Base-by-base conservation (phyloP, 345 rosid genomes). In the Zanthoxylum bungeanum region DNA sequence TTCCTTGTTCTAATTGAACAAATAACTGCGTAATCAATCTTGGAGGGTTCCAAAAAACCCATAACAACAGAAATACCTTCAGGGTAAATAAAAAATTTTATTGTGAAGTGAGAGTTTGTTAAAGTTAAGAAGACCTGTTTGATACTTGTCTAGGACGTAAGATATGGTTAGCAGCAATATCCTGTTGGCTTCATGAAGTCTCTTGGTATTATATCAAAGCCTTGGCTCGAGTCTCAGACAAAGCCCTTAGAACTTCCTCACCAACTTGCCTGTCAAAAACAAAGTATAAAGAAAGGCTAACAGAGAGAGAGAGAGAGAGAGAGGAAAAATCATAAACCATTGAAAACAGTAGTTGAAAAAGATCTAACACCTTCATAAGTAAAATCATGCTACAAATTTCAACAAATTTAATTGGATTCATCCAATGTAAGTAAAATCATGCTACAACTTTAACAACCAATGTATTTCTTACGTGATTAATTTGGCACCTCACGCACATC, bases 171-270 rank as follows among this genome's bases (percentile, higher is more conserved):
- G 24, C 51, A 40, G 36, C 28, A 55, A 56, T 24, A 10, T 47
- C 63, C 27, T 42, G 14, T 28, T 34, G 30, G 36, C 63, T 56
- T 68, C 62, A 40, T 68, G 16, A 68, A 68, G 72, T 68, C 39
- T 19, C 64, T 57, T 21, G 19, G 44, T 4, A 30, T 40, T 40
- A 52, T 40, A 42, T n/a, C 63, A 40, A 40, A 40, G 52, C 50
- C 55, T n/a, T 19, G 19, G 19, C 52, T 56, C 53, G 39, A 37
- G 46, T 66, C 30, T 52, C 28, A 22, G 31, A 30, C 46, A 69
- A 30, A 69, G 51, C 39, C 64, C 37, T 28, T 28, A 64, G 37
- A 46, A 44, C 52, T 55, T 68, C 34, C 31, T 57, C 53, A 57
- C 55, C 64, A 37, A 30, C 39, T 69, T 17, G 42, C 37, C 64